Conservation (phyloP, 257 asterid genomes). For the Lavandula angustifolia region DNA sequence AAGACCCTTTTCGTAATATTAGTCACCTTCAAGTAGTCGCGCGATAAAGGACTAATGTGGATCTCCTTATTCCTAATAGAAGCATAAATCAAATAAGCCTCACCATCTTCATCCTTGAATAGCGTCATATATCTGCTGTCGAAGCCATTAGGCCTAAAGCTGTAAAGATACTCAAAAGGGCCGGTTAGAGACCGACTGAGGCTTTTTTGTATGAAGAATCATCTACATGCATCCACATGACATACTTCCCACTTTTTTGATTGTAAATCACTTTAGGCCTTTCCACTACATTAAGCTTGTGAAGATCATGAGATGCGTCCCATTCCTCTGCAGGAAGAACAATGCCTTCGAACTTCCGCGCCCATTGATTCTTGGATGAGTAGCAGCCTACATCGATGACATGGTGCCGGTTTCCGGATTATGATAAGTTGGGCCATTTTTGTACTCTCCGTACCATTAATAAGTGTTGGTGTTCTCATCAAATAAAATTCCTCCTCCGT, state of each 20-base stretch:
- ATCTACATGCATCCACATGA: slow-evolving; percentile 85
- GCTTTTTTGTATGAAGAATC: slow-evolving; percentile 61
- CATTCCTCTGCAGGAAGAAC: slow-evolving; percentile 49
- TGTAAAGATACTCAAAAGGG: slow-evolving; percentile 50
- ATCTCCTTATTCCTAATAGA: slow-evolving; percentile 63
- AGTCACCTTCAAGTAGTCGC: slow-evolving; percentile 47
- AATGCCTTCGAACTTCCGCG: slow-evolving; percentile 70
- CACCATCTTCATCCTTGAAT: slow-evolving; percentile 62
- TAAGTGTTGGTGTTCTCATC: slow-evolving; percentile 44
- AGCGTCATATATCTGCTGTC: slow-evolving; percentile 75
- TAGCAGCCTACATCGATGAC: slow-evolving; percentile 69
- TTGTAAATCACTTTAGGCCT: slow-evolving; percentile 81
- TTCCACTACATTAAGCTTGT: slow-evolving; percentile 59
- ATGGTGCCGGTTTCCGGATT: slow-evolving; percentile 42
- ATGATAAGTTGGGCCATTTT: slow-evolving; percentile 54
- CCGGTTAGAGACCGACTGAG: slow-evolving; percentile 61
- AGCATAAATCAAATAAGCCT: slow-evolving; percentile 58
- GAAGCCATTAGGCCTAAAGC: slow-evolving; percentile 65
- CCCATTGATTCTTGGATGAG: slow-evolving; percentile 64
- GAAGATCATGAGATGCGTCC: slow-evolving; percentile 51
- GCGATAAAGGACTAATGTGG: slow-evolving; percentile 49
- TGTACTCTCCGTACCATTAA: slow-evolving; percentile 78
- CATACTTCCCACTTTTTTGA: slow-evolving; percentile 41
- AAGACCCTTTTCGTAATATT: slow-evolving; percentile 39
- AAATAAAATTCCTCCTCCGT: slow-evolving; percentile 66